phyloP scores from a whole-genome alignment of 208 protist genomes.

The Angomonas deanei region DNA sequence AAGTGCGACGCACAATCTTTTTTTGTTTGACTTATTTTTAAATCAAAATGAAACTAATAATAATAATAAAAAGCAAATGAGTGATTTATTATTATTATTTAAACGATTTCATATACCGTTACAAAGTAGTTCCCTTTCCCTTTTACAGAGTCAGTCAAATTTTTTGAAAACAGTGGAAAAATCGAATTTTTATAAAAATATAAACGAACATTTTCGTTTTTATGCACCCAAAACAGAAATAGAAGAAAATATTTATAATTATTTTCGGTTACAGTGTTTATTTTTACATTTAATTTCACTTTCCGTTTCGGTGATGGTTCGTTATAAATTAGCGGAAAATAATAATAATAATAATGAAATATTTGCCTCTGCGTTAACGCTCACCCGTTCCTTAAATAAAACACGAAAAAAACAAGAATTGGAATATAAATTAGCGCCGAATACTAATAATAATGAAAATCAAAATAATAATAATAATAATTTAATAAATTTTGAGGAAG shows the following conservation, averaged over 20 bases:
- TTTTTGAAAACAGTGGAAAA: neutral
- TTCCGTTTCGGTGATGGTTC: neutral
- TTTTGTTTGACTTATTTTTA: neutral
- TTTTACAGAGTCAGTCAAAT: neutral
- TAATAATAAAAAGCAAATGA: neutral
- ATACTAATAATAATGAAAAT: no score
- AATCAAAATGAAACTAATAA: neutral
- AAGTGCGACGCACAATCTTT: neutral
- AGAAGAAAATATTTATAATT: slow-evolving; percentile 1
- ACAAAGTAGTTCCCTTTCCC: neutral
- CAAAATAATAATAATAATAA: no score
- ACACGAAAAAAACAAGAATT: no score
- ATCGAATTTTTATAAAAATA: neutral
- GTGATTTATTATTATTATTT: neutral
- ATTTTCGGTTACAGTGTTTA: neutral
- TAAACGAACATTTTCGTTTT: neutral
- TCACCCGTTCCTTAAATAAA: no score
- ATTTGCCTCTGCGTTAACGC: no score
- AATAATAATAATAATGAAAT: neutral
- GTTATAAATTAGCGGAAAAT: neutral
- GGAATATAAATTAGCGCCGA: no score
- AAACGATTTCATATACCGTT: neutral
- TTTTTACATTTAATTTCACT: neutral
- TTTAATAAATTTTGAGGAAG: no score
- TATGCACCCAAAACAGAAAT: neutral